Conservation (phyloP, 176 grass and related monocot genomes). For the Oryza glaberrima region DNA sequence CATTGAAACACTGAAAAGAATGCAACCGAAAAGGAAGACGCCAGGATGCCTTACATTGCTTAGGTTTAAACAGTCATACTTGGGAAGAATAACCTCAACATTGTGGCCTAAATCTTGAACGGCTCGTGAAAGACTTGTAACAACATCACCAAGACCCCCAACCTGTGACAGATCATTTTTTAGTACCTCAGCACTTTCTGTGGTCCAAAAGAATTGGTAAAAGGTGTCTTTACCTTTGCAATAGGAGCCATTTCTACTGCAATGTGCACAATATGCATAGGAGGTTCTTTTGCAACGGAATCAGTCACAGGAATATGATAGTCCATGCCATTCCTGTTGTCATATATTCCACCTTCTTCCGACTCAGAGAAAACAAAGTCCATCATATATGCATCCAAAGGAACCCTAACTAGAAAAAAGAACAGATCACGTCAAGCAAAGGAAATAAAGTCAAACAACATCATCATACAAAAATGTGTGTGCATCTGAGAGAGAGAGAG, state of each 20-base stretch:
- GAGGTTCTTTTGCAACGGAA: constrained; percentile 75
- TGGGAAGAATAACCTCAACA: constrained; percentile 94
- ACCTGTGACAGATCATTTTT: constrained; percentile 52
- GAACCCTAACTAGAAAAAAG: constrained; percentile 80
- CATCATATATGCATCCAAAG: constrained; percentile 95
- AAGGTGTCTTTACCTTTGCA: constrained; percentile 66
- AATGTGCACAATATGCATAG: constrained; percentile 96
- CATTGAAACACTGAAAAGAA: constrained; percentile 18
- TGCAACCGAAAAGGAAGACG: background rate
- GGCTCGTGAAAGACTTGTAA: constrained; percentile 97
- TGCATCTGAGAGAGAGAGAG: background rate
- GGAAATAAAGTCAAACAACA: constrained; percentile 23
- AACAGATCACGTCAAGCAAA: background rate
- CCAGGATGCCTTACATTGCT: constrained; percentile 75
- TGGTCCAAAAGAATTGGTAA: background rate
- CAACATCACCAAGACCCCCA: constrained; percentile 94
- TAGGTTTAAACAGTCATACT: constrained; percentile 92
- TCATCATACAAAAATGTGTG: background rate
- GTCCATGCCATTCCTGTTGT: constrained; percentile 85
- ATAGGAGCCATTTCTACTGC: constrained; percentile 98
- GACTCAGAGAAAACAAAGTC: constrained; percentile 98
- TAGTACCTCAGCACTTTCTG: background rate
- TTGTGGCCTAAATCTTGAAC: constrained; percentile 95
- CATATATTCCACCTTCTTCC: constrained; percentile 87
- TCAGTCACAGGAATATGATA: constrained; percentile 86